Evolutionary conservation across 805 yeast species (phyloP).

Genomic region (Cyberlindnera petersonii): DNA sequence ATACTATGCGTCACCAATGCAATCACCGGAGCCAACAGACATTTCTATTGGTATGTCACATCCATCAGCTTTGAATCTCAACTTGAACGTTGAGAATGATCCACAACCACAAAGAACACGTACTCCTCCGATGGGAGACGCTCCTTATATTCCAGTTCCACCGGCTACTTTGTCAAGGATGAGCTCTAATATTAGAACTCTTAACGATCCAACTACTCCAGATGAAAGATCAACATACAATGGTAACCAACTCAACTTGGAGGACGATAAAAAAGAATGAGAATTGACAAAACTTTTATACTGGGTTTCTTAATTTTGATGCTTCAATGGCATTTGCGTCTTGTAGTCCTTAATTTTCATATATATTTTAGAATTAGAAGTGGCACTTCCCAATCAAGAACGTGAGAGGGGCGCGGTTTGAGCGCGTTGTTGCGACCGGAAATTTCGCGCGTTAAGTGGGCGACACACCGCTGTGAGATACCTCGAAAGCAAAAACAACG

Average conservation of each 20-base stretch:
- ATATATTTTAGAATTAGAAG: conserved; percentile 1
- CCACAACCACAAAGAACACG: conserved; percentile 11
- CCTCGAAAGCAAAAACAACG: conserved; percentile 5
- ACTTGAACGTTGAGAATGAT: conserved; percentile 16
- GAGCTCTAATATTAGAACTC: conserved; percentile 25
- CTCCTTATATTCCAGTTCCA: conserved; percentile 3
- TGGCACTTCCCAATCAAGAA: conserved; percentile 1
- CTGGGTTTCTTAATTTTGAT: no score
- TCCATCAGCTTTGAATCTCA: conserved; percentile 25
- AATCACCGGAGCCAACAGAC: conserved; percentile 19
- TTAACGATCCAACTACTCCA: conserved; percentile 27
- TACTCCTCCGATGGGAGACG: conserved; percentile 1
- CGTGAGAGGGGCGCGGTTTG: not conserved
- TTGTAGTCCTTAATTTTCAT: no score
- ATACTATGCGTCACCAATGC: conserved; percentile 29
- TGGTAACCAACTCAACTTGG: conserved; percentile 51
- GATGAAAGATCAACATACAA: conserved; percentile 48
- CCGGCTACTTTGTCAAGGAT: conserved; percentile 15
- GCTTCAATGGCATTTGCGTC: no score
- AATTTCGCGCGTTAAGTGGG: conserved; percentile 4
- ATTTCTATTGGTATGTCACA: conserved; percentile 14
- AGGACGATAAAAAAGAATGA: conserved; percentile 39
- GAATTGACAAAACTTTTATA: not conserved
- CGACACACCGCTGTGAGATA: conserved; percentile 7
- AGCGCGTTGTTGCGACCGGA: no score